phyloP scores from a whole-genome alignment of 2,329 filamentous ascomycete genomes.

The Cordyceps cicadae region DNA sequence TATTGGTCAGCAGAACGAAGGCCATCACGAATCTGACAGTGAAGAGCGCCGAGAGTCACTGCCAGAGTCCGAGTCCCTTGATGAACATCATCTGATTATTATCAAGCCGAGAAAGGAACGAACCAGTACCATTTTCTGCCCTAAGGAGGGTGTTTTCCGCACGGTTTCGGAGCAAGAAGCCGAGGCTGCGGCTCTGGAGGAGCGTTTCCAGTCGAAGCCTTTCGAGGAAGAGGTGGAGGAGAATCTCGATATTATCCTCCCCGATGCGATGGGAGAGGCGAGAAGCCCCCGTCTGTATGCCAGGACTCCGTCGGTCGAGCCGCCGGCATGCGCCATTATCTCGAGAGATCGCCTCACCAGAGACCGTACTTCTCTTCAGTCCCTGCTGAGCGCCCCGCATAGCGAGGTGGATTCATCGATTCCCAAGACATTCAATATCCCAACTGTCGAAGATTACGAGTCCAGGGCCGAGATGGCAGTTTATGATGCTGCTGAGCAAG shows the following conservation, averaged over 20 bases:
- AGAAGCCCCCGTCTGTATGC: slow-evolving; percentile 37
- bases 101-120: slow-evolving; percentile 31
- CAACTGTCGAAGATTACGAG: slow-evolving; percentile 23
- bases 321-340: slow-evolving; percentile 49
- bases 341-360: slow-evolving; percentile 46
- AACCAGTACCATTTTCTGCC: slow-evolving; percentile 49
- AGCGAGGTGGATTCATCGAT: slow-evolving; percentile 26
- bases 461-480: not conserved
- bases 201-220: slow-evolving; percentile 18
- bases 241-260: slow-evolving; percentile 14
- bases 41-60: slow-evolving; percentile 15
- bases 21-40: not conserved
- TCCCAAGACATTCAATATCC: slow-evolving; percentile 34
- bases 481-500: slow-evolving; percentile 4
- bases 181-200: slow-evolving; percentile 38
- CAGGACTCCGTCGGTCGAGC: slow-evolving; percentile 54
- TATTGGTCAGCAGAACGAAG: not conserved
- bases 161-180: slow-evolving; percentile 49
- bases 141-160: slow-evolving; percentile 55
- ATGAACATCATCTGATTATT: slow-evolving; percentile 11
- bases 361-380: slow-evolving; percentile 50
- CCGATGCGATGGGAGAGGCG: slow-evolving; percentile 23
- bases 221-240: slow-evolving; percentile 20
- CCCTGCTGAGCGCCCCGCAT: slow-evolving; percentile 50
- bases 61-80: not conserved